Percentiles rank a stretch among this genome's conserved stretches.
Conservation (phyloP, 2,329 filamentous ascomycete species). For the Venturia aucupariae region DNA sequence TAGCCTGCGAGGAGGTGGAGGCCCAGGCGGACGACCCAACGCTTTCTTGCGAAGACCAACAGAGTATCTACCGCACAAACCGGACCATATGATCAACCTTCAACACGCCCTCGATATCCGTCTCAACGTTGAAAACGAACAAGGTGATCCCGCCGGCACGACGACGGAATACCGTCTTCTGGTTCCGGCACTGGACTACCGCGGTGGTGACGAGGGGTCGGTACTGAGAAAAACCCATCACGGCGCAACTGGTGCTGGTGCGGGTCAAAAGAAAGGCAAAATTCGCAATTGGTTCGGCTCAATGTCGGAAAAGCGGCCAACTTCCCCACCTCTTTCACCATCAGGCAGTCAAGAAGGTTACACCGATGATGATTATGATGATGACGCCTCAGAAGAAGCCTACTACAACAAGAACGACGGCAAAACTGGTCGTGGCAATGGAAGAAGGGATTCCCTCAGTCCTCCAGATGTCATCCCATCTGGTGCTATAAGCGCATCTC, state of each 20-base stretch:
- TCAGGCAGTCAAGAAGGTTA: neutral
- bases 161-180: constrained; percentile 81
- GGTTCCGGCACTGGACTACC: constrained; percentile 61
- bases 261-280: neutral
- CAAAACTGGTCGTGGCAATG: neutral
- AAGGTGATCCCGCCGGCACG: constrained; percentile 75
- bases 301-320: neutral
- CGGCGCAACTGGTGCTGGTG: neutral
- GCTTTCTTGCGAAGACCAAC: constrained; percentile 62
- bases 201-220: neutral
- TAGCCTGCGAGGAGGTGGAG: neutral
- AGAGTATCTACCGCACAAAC: constrained; percentile 40
- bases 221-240: neutral
- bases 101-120: constrained; percentile 78
- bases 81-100: constrained; percentile 51
- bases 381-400: neutral
- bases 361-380: neutral
- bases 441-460: neutral
- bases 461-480: neutral
- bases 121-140: constrained; percentile 80
- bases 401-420: neutral
- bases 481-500: neutral
- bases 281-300: neutral
- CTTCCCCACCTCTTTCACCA: too few species aligned
- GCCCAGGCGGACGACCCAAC: constrained; percentile 8